These are phyloP conservation scores for Catenaria anguillulae DNA, from an alignment of 371 early-diverging fungal species.

Conservation along the genomic window DNA sequence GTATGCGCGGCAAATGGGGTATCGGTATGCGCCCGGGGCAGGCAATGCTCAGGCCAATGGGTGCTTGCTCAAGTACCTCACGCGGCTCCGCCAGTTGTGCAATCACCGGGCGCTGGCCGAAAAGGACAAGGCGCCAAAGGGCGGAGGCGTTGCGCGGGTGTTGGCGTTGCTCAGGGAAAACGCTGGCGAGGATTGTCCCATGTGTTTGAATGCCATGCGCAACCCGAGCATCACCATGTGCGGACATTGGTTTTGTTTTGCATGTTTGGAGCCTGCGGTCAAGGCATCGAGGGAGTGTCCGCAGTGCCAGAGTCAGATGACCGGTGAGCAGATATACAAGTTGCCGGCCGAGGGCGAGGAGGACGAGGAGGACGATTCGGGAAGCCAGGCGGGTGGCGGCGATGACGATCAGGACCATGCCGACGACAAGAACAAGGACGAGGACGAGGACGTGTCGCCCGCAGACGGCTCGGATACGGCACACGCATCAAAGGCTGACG, in stretches of 20 bases:
- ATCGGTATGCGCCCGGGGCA: background rate
- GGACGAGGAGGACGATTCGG: background rate
- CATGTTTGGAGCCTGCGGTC: background rate
- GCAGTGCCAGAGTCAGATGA: background rate
- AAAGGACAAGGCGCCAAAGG: background rate
- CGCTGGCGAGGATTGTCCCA: background rate
- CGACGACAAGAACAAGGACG: too few relatives aligned
- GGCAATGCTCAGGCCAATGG: background rate
- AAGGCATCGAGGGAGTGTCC: background rate
- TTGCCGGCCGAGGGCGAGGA: background rate
- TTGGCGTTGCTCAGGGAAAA: background rate
- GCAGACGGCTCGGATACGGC: background rate
- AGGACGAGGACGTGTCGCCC: too few relatives aligned
- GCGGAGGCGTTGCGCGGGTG: background rate
- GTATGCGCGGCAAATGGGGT: too few relatives aligned
- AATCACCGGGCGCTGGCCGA: slow-evolving; percentile 1
- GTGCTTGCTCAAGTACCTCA: slow-evolving; percentile 1
- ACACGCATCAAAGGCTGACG: background rate
- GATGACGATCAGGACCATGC: too few relatives aligned
- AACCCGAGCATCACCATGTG: background rate
- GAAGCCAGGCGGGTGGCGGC: too few relatives aligned
- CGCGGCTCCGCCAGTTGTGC: slow-evolving; percentile 5
- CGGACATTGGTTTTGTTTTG: background rate
- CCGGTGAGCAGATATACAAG: background rate
- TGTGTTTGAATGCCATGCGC: background rate